Base-by-base conservation (phyloP, 2,329 filamentous ascomycete species). In the Huntiella omanensis region DNA sequence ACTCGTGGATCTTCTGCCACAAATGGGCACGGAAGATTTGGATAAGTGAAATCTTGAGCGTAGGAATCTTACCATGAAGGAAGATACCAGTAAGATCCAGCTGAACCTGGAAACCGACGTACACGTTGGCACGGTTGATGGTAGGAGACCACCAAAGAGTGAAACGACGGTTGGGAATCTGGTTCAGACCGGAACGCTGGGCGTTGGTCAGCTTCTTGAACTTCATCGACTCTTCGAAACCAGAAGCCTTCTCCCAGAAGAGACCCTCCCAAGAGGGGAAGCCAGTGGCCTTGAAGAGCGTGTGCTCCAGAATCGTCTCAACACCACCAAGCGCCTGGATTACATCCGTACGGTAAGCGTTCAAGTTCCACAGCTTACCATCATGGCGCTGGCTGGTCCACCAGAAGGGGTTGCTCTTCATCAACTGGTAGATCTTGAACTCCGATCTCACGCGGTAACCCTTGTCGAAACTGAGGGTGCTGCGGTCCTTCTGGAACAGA, bases 1-100 rank as follows among this genome's bases (percentile, higher is more conserved):
- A 92, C 63, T 98, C 91, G 62, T 98, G 92, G 40, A 98, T 96
- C 70, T 98, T 98, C 62, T 98, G 91, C 91, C 91, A 98, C 69
- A 98, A 78, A 75, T 98, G 91, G 45, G 92, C 91, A 60, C 91
- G 80, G 83, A 98, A 98, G 55, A 98, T 98, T 60, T 98, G 91
- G 51, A 98, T 98, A 46, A 98, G 68, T 0, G 87, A 95, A 52
- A 98, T 98, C 66, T 98, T 98, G 38, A 98, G 65, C 0, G 91
- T 98, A 0, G 91, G 92, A 48, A 98, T 98, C 65, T 98, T 98
- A 56, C 91, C 91, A 67, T 98, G 92, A 59, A 98, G 71, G 76
- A 98, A 98, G 51, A 98, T 98, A 60, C 91, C 91, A 1, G 92
- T 98, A 48, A 98, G 66, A 71, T 98, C 91, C 43, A 98, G 73